These are phyloP conservation scores for Seiridium cupressi DNA, from an alignment of 2,329 filamentous ascomycete species.

Conservation along the genomic window DNA sequence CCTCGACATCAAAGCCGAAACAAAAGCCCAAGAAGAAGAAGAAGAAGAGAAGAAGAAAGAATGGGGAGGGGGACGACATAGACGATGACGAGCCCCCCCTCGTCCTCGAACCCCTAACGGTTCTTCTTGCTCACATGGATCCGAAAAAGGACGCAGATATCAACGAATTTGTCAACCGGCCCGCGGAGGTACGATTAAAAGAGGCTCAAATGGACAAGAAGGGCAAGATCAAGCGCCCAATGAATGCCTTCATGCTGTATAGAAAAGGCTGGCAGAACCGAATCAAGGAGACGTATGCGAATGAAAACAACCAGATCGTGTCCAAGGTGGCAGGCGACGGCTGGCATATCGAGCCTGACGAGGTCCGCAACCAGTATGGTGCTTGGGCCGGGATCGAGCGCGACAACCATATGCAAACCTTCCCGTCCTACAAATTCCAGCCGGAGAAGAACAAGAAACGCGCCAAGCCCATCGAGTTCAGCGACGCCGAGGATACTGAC, in stretches of 20 bases:
- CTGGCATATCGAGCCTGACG: conserved; percentile 78
- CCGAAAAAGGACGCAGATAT: conserved; percentile 73
- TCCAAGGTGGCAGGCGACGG: conserved; percentile 83
- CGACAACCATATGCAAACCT: conserved; percentile 78
- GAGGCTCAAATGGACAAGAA: conserved; percentile 64
- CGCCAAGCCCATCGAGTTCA: conserved; percentile 15
- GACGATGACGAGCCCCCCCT: conserved; percentile 42
- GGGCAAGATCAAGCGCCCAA: conserved; percentile 81
- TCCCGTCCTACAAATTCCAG: conserved; percentile 92
- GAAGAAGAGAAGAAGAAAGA: conserved; percentile 37
- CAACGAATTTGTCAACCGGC: conserved; percentile 72
- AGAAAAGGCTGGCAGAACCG: conserved; percentile 88
- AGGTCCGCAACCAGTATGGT: conserved; percentile 73
- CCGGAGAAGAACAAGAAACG: conserved; percentile 64
- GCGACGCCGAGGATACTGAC: conserved; percentile 31
- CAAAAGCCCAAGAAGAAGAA: conserved; percentile 33
- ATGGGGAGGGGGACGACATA: conserved; percentile 37
- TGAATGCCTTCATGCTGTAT: conserved; percentile 99
- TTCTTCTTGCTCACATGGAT: conserved; percentile 62
- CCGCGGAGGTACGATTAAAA: conserved; percentile 60
- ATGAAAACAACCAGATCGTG: conserved; percentile 92
- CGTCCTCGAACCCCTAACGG: conserved; percentile 67
- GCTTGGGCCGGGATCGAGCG: conserved; percentile 77
- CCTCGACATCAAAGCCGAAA: conserved; percentile 35
- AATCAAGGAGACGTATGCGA: conserved; percentile 74